Conservation (phyloP, 257 asterid genomes). For the Solanum etuberosum region DNA sequence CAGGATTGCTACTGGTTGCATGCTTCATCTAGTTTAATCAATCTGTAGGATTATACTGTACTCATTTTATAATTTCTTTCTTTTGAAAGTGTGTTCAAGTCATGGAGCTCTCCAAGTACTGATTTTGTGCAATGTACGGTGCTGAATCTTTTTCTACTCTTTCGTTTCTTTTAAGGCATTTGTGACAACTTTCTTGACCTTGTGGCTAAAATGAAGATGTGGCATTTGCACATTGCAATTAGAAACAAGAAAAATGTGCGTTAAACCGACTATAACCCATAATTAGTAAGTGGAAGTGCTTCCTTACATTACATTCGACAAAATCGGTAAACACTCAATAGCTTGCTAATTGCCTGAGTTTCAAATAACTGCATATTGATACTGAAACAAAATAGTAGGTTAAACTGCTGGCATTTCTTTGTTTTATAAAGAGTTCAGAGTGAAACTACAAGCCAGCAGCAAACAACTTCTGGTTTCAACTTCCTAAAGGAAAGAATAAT, state of each 20-base stretch:
- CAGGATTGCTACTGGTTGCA: neutral
- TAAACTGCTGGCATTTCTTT: neutral
- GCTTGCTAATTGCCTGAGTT: neutral
- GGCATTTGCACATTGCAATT: neutral
- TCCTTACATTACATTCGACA: neutral
- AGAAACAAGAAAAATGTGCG: neutral
- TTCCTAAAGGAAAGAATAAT: neutral
- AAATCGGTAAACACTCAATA: neutral
- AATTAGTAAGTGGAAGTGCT: no score
- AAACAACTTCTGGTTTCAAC: neutral
- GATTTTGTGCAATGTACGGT: neutral
- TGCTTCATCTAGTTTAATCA: neutral
- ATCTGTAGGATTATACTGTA: neutral
- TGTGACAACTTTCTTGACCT: neutral
- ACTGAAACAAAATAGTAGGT: neutral
- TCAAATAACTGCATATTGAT: neutral
- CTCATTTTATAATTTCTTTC: neutral
- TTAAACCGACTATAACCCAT: neutral
- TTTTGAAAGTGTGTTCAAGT: neutral
- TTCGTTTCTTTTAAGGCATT: neutral
- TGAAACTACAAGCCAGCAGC: neutral
- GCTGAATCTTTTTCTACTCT: neutral
- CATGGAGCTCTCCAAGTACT: neutral
- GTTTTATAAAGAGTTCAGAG: neutral
- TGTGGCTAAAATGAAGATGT: neutral